Conservation (phyloP, 768 basidiomycete species). For the Mycena chlorophos region DNA sequence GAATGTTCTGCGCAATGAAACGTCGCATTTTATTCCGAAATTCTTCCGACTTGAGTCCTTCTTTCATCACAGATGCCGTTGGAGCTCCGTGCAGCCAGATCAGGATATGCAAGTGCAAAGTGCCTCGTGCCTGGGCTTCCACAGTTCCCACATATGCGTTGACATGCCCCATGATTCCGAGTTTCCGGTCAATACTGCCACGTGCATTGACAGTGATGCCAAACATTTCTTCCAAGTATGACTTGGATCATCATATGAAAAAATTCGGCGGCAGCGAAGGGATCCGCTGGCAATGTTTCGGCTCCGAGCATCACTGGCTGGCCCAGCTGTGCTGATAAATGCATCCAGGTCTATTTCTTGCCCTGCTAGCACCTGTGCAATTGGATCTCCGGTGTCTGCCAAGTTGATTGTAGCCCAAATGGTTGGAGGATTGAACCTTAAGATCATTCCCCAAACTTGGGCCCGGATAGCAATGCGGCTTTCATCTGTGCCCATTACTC, state of each 20-base stretch:
- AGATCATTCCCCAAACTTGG: neutral
- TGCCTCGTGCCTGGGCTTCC: neutral
- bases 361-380: neutral
- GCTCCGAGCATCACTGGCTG: neutral
- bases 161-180: neutral
- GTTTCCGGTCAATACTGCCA: neutral
- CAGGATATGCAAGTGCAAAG: neutral
- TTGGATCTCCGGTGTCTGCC: neutral
- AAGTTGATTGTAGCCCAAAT: no score
- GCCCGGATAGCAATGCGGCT: neutral
- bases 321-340: neutral
- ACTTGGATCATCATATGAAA: neutral
- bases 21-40: neutral
- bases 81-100: neutral
- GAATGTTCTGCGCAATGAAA: neutral
- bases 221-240: neutral
- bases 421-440: neutral
- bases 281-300: neutral
- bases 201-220: neutral
- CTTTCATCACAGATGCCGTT: neutral
- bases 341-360: neutral
- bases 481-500: neutral
- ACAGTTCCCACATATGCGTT: neutral
- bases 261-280: neutral
- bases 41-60: neutral